phyloP scores from a whole-genome alignment of 2,329 filamentous ascomycete genomes.

The Whalleya microplaca region DNA sequence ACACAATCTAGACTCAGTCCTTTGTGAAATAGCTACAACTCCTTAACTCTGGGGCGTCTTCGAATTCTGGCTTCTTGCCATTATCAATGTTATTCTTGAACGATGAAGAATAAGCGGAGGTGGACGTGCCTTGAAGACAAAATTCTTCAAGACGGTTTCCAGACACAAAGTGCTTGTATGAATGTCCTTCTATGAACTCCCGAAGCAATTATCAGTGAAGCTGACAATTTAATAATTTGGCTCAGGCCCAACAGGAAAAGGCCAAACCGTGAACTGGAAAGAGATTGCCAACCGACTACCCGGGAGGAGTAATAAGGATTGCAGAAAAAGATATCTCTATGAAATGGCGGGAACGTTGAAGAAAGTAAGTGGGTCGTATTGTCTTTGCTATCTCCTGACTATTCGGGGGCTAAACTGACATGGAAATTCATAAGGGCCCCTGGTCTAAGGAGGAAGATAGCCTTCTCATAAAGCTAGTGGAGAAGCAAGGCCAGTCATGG shows the following conservation, averaged over 20 bases:
- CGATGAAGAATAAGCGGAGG: slow-evolving; percentile 3
- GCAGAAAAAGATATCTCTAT: not conserved
- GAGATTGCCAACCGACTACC: slow-evolving; percentile 1
- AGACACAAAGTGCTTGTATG: not conserved
- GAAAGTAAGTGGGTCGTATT: not conserved
- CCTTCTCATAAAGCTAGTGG: slow-evolving; percentile 1
- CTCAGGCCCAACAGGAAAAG: slow-evolving; percentile 2
- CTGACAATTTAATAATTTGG: not conserved
- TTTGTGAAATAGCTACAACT: no score
- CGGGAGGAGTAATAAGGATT: slow-evolving; percentile 3
- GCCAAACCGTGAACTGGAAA: slow-evolving; percentile 5
- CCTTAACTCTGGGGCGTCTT: no score
- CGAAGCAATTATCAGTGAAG: not conserved
- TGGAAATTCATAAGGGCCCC: not conserved
- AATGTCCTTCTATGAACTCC: not conserved
- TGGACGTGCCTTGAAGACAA: slow-evolving; percentile 1
- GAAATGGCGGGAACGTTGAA: slow-evolving; percentile 3
- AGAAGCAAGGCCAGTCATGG: slow-evolving; percentile 1
- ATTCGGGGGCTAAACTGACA: not conserved
- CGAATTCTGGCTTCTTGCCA: no score
- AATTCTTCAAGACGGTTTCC: slow-evolving; percentile 2
- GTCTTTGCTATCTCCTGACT: not conserved
- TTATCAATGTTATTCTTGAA: not conserved
- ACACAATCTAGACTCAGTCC: no score
- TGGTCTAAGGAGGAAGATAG: slow-evolving; percentile 5